Base-by-base conservation (phyloP, 345 rosid genomes). In the Dovyalis caffra region DNA sequence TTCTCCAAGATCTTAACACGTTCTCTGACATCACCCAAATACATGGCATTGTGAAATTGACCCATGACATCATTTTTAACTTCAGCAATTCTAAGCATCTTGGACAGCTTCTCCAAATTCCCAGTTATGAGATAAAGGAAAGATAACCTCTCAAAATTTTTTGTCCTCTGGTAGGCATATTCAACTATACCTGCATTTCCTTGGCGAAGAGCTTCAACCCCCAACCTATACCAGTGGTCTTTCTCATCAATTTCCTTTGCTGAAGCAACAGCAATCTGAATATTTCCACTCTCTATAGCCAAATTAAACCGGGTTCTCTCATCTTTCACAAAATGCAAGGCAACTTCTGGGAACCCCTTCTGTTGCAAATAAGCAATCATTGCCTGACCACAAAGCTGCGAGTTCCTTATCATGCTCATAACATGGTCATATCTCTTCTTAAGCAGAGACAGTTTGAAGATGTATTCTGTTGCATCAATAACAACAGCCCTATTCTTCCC, bases 201-300 rank as follows among this genome's bases (percentile, higher is more conserved):
- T 79, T 95, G 99, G 74, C 97, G 95, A 83, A 95, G 99, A 68
- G 99, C 99, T 85, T 95, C 97, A 78, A 95, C 99, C 43, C 99
- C 99, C 65, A 95, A 77, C 70, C 86, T 88, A 57, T 92, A 91
- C 99, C 97, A 92, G 77, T 89, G 92, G 64, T 92, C 99, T 77
- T 91, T 95, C 86, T 95, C 97, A 53, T 95, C 96, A 70, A 95
- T 95, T 85, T 90, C 89, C 79, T 94, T 95, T 25, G 98, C 98
- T 9, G 99, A 91, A 69, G 98, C 98, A 76, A 94, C 98, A 53
- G 98, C 98, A 57, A 92, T 86, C 76, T 91, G 88, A 78, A 94
- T 94, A 83, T 94, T 94, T 66, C 99, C 99, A 73, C 99, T 92
- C 86, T 90, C 99, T 40, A 95, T 77, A 64, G 99, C 98, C 89